Evolutionary conservation across 116 monocot species (phyloP), one percentile per base, ranked within the genome.

Genomic region (Cymodocea nodosa): DNA sequence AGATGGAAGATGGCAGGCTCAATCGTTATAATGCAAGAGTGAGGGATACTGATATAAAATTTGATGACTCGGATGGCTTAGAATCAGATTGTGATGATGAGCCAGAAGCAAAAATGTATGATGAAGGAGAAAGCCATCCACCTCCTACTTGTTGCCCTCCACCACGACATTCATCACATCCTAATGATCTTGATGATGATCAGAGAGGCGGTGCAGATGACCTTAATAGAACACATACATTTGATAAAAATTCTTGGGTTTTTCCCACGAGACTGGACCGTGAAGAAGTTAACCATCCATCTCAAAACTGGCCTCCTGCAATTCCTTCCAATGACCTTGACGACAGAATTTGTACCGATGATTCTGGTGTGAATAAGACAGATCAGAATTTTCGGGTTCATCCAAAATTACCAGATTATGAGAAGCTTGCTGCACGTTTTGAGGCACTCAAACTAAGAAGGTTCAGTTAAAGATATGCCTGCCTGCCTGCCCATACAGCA

Each of bases 331-430:
- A 12, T 58, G 58, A 58, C 23, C 58, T 37, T 19, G 62, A 51
- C 0, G 51, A 65, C 23, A 50, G 4, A 65, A 64, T 15, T 44
- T 44, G 11, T 44, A 12, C 22, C 10, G 59, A 59, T 12, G 13
- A 30, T 24, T 30, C 13, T 6, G 25, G 2, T 59, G 25, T 14
- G 25, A 12, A 59, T 23, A 75, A 65, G 44, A 44, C 19, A n/a
- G 75, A 77, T 65, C 48, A 56, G 12, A 49, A 36, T 64, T 70
- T 78, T 68, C 81, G 62, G 34, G 82, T 87, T 69, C 92, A 92
- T 79, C 92, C 87, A 52, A 92, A 87, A 69, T 57, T 93, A 70
- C 93, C 89, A 7, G 84, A 93, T 73, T 93, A 93, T 60, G 93
- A 86, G 15, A 70, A 59, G 20, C 65, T 93, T 59, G 53, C 89